Percentiles rank a stretch among this genome's conserved stretches.
These are phyloP conservation scores for Draba incana DNA, from an alignment of 345 rosid genomes.

Conservation along the genomic window DNA sequence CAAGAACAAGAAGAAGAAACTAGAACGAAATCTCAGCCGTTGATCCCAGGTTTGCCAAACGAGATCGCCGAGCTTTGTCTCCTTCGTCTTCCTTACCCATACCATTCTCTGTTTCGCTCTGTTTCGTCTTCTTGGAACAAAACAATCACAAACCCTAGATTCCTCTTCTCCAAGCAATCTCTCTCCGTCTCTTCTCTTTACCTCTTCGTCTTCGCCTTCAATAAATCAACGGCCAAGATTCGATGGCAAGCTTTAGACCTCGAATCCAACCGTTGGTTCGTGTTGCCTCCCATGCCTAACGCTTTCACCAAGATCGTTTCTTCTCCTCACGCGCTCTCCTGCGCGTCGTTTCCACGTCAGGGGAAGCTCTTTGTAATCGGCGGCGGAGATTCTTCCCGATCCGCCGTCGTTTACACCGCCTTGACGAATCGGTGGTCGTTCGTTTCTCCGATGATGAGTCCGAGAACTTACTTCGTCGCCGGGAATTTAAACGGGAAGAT, in stretches of 20 bases:
- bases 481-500: conserved; percentile 53
- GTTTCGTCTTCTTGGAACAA: conserved; percentile 76
- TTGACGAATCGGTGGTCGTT: conserved; percentile 65
- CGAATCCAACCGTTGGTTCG: conserved; percentile 64
- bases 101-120: conserved; percentile 55
- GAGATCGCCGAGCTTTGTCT: conserved; percentile 72
- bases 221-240: conserved; percentile 60
- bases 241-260: conserved; percentile 80
- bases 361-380: conserved; percentile 75
- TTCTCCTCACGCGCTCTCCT: conserved; percentile 59
- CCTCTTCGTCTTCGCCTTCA: conserved; percentile 64
- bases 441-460: conserved; percentile 54
- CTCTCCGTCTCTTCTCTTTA: conserved; percentile 55
- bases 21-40: conserved; percentile 38
- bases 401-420: conserved; percentile 50
- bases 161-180: conserved; percentile 47
- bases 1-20: conserved; percentile 20
- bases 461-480: conserved; percentile 57
- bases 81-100: conserved; percentile 66
- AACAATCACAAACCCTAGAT: conserved; percentile 54
- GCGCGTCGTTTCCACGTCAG: conserved; percentile 57
- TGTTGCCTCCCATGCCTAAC: conserved; percentile 64
- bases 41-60: conserved; percentile 73
- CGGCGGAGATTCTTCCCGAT: conserved; percentile 51
- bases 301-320: conserved; percentile 51